A percentile compares a stretch with the other conserved stretches of the same genome.
Conservation (phyloP, 495 filamentous ascomycete species). For the Aspergillus hancockii region DNA sequence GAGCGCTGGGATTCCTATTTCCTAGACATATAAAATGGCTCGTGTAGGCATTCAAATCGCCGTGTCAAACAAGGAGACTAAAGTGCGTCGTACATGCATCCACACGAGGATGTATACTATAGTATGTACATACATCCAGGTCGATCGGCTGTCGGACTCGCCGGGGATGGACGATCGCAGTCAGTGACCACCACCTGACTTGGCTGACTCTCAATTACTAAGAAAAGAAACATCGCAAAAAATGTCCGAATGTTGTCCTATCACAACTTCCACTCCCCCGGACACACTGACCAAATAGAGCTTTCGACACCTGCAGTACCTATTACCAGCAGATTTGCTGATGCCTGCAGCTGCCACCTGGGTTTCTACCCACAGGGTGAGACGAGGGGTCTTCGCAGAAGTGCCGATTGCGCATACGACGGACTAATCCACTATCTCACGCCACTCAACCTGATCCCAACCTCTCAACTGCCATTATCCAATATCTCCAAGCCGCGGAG, state of each 20-base stretch:
- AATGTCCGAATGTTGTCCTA: conserved; percentile 23
- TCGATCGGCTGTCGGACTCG: conserved; percentile 18
- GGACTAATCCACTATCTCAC: conserved; percentile 24
- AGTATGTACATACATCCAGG: background rate
- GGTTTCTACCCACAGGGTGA: background rate
- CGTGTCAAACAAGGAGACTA: background rate
- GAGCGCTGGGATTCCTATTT: background rate
- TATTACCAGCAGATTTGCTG: conserved; percentile 7
- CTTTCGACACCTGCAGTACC: conserved; percentile 9
- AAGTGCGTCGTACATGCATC: background rate
- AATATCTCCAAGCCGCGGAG: conserved; percentile 9
- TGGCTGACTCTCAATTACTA: conserved; percentile 12
- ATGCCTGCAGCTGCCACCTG: conserved; percentile 14
- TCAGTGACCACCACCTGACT: conserved; percentile 33
- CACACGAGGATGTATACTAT: background rate
- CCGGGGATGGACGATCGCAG: conserved; percentile 18
- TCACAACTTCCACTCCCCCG: conserved; percentile 12
- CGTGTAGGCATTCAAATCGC: background rate
- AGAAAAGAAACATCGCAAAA: conserved; percentile 7
- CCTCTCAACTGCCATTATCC: conserved; percentile 25
- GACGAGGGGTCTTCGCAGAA: conserved; percentile 8
- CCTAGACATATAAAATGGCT: background rate
- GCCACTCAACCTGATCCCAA: conserved; percentile 26
- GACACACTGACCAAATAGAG: conserved; percentile 23
- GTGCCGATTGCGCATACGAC: conserved; percentile 14